These are phyloP conservation scores for Suillus bovinus DNA, from an alignment of 768 basidiomycete species.

Conservation along the genomic window DNA sequence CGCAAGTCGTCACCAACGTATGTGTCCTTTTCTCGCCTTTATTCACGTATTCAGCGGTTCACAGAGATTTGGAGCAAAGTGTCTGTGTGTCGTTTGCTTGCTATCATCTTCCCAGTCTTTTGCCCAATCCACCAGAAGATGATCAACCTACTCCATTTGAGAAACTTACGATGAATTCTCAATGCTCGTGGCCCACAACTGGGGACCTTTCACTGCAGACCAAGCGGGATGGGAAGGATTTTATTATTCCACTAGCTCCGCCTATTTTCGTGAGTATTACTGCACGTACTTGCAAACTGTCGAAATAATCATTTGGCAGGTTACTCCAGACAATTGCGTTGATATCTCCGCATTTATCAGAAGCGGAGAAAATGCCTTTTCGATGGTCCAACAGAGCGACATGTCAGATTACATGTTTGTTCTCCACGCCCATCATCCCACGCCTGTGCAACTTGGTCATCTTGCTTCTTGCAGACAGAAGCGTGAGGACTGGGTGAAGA, in stretches of 20 bases:
- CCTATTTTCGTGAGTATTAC: constrained; percentile 39
- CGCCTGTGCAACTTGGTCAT: constrained; percentile 40
- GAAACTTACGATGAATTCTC: constrained; percentile 25
- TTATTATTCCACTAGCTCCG: constrained; percentile 25
- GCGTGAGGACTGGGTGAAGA: constrained; percentile 24
- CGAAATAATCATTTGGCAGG: constrained; percentile 28
- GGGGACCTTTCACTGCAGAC: constrained; percentile 22
- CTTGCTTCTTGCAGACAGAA: constrained; percentile 14
- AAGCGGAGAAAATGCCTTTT: constrained; percentile 43
- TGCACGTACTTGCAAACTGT: neutral
- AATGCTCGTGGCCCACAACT: constrained; percentile 46
- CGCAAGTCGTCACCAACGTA: constrained; percentile 31
- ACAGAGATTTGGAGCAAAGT: constrained; percentile 35
- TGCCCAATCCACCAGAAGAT: constrained; percentile 15
- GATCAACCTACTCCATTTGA: constrained; percentile 19
- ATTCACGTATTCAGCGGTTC: constrained; percentile 2
- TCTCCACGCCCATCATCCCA: constrained; percentile 52
- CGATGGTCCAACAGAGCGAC: constrained; percentile 44
- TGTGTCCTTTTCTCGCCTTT: constrained; percentile 17
- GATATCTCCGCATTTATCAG: constrained; percentile 50
- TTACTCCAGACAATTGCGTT: constrained; percentile 48
- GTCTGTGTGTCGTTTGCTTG: constrained; percentile 49
- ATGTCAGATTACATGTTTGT: constrained; percentile 47
- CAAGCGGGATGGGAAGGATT: constrained; percentile 11
- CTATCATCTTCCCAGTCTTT: constrained; percentile 35